Evolutionary conservation across 2,329 filamentous ascomycete species (phyloP), one percentile per base, ranked within the genome.

Genomic region (Fusarium sp.): DNA sequence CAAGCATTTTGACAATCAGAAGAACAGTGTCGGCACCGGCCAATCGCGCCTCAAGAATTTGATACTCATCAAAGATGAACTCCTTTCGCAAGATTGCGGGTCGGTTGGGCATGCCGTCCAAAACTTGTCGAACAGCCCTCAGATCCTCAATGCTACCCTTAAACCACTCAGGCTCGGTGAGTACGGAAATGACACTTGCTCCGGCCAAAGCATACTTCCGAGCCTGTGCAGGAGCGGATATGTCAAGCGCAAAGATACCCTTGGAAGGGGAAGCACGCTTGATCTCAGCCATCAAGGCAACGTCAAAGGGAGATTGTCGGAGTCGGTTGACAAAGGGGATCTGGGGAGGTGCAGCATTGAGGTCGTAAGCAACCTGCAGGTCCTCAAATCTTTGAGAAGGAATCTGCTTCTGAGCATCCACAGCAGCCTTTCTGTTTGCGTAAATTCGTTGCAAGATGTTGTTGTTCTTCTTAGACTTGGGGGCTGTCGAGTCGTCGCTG

Each of bases 131-230:
- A 31, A 98, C 96, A 34, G 91, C 89, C 63, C 92, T 89, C 55
- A 99, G 83, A 77, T 99, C 96, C 61, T 99, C 95, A 64, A 99
- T 94, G 80, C 92, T 97, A 47, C 96, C 96, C 82, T 98, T 98
- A 85, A 99, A 99, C 96, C 96, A 99, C 76, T 98, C 92, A 1
- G 97, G 96, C 80, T 99, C 96, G 0, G 96, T 99, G 46, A 99
- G 87, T n/a, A 99, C 96, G 2, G 96, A 98, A 71, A 99, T 99
- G 39, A 97, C 94, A 77, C 95, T 98, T 47, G 96, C 96, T 15
- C 96, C 97, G 8, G 96, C 94, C 52, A 96, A 87, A 11, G 97
- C 96, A 79, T 99, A 99, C 71, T 92, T 94, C 68, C 91, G 90
- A 42, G 97, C 96, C 80, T 99, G 96, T 7, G 91, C 89, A 24